Base-by-base conservation (phyloP, 2,329 filamentous ascomycete genomes). In the Fusarium sp. region DNA sequence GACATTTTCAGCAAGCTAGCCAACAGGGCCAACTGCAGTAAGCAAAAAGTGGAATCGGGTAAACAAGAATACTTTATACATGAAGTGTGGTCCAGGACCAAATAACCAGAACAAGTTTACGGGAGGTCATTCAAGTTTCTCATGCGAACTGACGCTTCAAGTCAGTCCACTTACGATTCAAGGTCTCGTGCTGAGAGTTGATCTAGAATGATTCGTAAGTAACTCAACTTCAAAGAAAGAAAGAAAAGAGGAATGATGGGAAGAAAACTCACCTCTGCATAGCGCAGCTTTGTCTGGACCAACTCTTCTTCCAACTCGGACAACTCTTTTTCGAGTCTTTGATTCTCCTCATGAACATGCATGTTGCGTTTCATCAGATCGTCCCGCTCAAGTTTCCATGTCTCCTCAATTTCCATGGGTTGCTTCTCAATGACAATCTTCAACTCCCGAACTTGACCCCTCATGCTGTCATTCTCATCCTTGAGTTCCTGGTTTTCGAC, bases 291-390 rank as follows among this genome's bases (percentile, higher is more conserved):
- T 3, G 94, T 96, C 79, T 92, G 90, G 71, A 99, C 95, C 73
- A 99, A 85, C 80, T 94, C 91, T 82, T 95, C 93, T 85, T 98
- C 96, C 85, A 98, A 93, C 75, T 98, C 94, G 9, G 90, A 88
- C 88, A 97, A 89, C 78, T 96, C 93, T 79, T 97, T 95, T 82
- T 98, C 95, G 74, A 99, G 84, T 64, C 87, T 89, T 67, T 93
- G 88, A 78, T 98, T 99, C 84, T 97, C 94, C 76, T 97, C 94
- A 78, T 98, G 95, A 12, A 98, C 95, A 77, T 97, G 94, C 70
- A 93, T 89, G 79, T 98, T 98, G 68, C 94, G 90, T 81, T 94
- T 91, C 92, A 98, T 96, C 77, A 98, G 90, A 58, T 93, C 89
- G 61, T 98, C 95, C 83, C 97, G 95, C 82, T 98, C 95, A 15